Conservation (phyloP, 108 stramenopile genomes). For the Cylindrotheca fusiformis region DNA sequence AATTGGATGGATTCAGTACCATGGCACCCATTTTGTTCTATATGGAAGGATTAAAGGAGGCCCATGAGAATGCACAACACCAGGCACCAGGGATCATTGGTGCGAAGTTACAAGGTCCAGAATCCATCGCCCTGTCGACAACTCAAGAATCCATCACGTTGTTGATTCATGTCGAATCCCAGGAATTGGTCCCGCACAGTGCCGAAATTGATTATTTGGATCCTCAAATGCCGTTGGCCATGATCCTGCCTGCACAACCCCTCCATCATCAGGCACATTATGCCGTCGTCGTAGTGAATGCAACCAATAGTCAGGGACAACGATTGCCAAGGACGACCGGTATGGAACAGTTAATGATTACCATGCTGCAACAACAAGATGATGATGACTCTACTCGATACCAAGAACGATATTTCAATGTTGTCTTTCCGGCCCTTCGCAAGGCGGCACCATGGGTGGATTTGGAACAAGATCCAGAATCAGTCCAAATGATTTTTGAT, state of each 20-base stretch:
- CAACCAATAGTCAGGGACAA: slow-evolving; percentile 37
- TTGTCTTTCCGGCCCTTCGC: slow-evolving; percentile 41
- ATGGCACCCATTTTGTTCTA: slow-evolving; percentile 77
- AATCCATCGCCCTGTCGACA: slow-evolving; percentile 50
- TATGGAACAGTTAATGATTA: slow-evolving; percentile 29
- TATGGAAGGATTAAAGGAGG: slow-evolving; percentile 60
- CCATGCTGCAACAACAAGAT: neutral
- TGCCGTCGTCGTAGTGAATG: slow-evolving; percentile 59
- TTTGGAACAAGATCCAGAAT: slow-evolving; percentile 8
- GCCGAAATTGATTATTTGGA: slow-evolving; percentile 73
- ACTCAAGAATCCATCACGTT: slow-evolving; percentile 56
- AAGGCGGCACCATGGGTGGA: slow-evolving; percentile 45
- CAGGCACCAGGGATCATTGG: neutral
- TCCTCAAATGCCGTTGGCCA: slow-evolving; percentile 42
- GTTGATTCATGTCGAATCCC: slow-evolving; percentile 50
- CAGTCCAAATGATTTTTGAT: slow-evolving; percentile 60
- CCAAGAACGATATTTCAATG: slow-evolving; percentile 16
- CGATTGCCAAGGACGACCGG: slow-evolving; percentile 42
- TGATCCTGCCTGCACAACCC: slow-evolving; percentile 64
- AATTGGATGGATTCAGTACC: slow-evolving; percentile 79
- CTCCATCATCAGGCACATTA: slow-evolving; percentile 61
- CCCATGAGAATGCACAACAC: slow-evolving; percentile 18
- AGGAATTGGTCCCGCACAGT: slow-evolving; percentile 56
- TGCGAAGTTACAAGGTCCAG: slow-evolving; percentile 39
- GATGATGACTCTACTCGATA: slow-evolving; percentile 11